A percentile compares a stretch with the other conserved stretches of the same genome.
phyloP scores from a whole-genome alignment of 2,329 filamentous ascomycete species.

The Claviceps monticola region DNA sequence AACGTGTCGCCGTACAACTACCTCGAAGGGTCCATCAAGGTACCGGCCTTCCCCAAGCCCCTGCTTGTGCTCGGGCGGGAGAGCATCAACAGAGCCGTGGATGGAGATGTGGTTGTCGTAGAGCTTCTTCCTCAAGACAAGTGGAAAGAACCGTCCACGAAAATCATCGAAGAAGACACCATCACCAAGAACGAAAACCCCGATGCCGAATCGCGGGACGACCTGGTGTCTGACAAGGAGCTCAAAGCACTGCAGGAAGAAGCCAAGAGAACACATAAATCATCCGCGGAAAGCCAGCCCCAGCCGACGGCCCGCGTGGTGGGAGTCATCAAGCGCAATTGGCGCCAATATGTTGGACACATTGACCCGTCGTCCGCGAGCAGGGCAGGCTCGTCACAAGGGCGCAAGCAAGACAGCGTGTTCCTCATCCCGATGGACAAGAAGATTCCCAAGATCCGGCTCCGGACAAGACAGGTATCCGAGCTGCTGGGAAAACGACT shows the following conservation, averaged over 20 bases:
- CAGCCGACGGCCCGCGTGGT: constrained; percentile 90
- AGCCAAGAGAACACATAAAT: constrained; percentile 71
- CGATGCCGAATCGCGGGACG: constrained; percentile 61
- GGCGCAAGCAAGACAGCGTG: constrained; percentile 77
- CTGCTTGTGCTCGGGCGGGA: constrained; percentile 82
- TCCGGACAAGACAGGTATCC: constrained; percentile 78
- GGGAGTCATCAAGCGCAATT: constrained; percentile 87
- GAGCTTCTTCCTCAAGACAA: constrained; percentile 88
- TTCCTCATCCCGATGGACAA: constrained; percentile 98
- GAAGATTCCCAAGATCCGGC: constrained; percentile 86
- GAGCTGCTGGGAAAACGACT: constrained; percentile 86
- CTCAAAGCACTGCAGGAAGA: constrained; percentile 79
- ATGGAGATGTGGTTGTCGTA: constrained; percentile 84
- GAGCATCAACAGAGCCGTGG: constrained; percentile 88
- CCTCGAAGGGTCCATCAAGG: constrained; percentile 81
- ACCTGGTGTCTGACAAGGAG: constrained; percentile 80
- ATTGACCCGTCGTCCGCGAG: constrained; percentile 78
- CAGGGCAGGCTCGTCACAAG: constrained; percentile 56
- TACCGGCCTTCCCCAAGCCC: constrained; percentile 78
- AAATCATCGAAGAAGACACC: constrained; percentile 87
- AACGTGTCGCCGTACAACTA: constrained; percentile 98
- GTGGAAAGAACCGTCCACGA: constrained; percentile 92
- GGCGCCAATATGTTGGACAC: constrained; percentile 95
- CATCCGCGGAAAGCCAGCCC: constrained; percentile 58
- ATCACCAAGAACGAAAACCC: constrained; percentile 90